Evolutionary conservation across 108 stramenopile species (phyloP), one percentile per base, ranked within the genome.

Genomic region (Nitzschia sp.): DNA sequence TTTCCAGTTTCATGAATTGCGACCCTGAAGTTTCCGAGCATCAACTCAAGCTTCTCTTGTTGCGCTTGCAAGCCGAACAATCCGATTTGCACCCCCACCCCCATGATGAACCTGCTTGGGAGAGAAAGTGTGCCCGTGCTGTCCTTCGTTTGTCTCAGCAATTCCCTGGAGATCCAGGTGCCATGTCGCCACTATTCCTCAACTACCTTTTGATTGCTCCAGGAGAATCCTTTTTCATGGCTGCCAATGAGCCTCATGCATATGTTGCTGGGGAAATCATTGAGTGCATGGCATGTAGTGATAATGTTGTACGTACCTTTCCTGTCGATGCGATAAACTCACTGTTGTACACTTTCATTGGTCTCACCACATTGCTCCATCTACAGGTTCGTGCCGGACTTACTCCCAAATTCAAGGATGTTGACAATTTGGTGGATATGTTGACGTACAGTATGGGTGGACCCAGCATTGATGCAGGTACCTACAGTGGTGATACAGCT

Each of bases 361-460:
- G 2, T 3, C 25, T 26, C 24, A 55, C 54, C 11, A 42, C 14
- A 19, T 10, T 21, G 41, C 62, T 24, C 39, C 25, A 21, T 15
- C 39, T 40, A 20, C 40, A 73, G 73, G 73, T 73, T 42, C 89
- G 99, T 42, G 98, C 97, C 19, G 99, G 97, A 7, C 72, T 99
- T 17, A 99, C 99, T 34, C 97, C 97, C 58, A 99, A 99, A 78
- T 91, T 94, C 65, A 93, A 95, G 65, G 99, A 99, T 78, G 95
- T 97, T 34, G 75, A 81, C n/a, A 97, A 91, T 57, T 81, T 99
- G 62, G 87, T 94, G 14, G 75, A 84, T 26, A 98, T 98, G 93
- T 84, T 98, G n/a, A 97, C 95, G 6, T 77, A 77, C 60, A 71
- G 75, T 51, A 85, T 81, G 82, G 87, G 90, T 41, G 87, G 87